phyloP scores from a whole-genome alignment of 768 basidiomycete genomes.

The Suillus ampliporus region DNA sequence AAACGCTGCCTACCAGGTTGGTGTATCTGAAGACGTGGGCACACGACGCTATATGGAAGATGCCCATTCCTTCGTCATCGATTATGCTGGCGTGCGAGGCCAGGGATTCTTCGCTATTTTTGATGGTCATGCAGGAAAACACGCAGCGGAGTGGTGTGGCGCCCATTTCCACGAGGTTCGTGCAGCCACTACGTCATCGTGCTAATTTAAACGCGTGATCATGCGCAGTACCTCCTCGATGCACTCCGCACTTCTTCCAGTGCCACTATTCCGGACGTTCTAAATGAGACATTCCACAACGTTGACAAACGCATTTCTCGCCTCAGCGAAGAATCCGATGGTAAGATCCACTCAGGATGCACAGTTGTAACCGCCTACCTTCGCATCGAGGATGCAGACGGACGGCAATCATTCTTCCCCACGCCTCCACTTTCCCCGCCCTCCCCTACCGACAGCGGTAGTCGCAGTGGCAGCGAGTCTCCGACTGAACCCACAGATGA shows the following conservation, averaged over 20 bases:
- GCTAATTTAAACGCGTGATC: slow-evolving; percentile 2
- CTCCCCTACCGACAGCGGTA: slow-evolving; percentile 32
- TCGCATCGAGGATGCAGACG: slow-evolving; percentile 83
- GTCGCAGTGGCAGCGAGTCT: slow-evolving; percentile 46
- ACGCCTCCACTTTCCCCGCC: slow-evolving; percentile 40
- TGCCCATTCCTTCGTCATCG: slow-evolving; percentile 93
- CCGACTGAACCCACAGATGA: slow-evolving; percentile 38
- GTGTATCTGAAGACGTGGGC: slow-evolving; percentile 85
- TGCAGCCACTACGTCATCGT: not conserved
- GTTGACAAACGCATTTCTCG: slow-evolving; percentile 86
- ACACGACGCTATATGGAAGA: slow-evolving; percentile 96
- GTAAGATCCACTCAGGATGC: slow-evolving; percentile 95
- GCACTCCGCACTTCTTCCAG: slow-evolving; percentile 65
- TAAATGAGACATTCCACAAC: slow-evolving; percentile 93
- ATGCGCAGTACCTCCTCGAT: slow-evolving; percentile 63
- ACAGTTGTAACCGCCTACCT: slow-evolving; percentile 97
- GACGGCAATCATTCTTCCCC: slow-evolving; percentile 69
- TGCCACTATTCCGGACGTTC: slow-evolving; percentile 77
- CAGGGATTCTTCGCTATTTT: slow-evolving; percentile 99
- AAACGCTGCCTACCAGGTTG: slow-evolving; percentile 65
- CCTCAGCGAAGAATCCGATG: slow-evolving; percentile 85
- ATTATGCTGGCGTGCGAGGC: slow-evolving; percentile 88
- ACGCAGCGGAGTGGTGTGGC: slow-evolving; percentile 99
- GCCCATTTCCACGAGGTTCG: slow-evolving; percentile 90
- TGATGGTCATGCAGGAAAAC: slow-evolving; percentile 98